phyloP scores from a whole-genome alignment of 495 filamentous ascomycete species.

The Talaromyces trachyspermus region DNA sequence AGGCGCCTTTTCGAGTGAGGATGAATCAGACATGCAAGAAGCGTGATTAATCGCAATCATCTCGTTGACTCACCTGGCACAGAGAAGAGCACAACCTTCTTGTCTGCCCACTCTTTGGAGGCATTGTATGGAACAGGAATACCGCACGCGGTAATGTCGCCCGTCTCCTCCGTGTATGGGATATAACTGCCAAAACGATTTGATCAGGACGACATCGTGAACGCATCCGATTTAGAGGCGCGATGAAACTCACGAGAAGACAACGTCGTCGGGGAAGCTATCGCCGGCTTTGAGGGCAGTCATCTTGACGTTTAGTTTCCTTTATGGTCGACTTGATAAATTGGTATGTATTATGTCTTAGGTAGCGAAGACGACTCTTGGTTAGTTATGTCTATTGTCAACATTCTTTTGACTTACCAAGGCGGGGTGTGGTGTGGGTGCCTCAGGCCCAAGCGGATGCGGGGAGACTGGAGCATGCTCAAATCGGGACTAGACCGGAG shows the following conservation, averaged over 20 bases:
- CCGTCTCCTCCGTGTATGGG: constrained; percentile 57
- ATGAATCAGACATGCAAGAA: not conserved
- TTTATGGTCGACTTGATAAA: not conserved
- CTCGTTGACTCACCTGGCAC: constrained; percentile 55
- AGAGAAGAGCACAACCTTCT: constrained; percentile 84
- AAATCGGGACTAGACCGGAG: no score
- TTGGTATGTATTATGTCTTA: not conserved
- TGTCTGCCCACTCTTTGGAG: constrained; percentile 73
- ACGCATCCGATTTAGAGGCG: not conserved
- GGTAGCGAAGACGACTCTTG: no score
- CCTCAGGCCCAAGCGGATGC: no score
- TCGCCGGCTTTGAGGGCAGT: constrained; percentile 69
- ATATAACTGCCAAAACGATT: constrained; percentile 47
- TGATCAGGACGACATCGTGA: constrained; percentile 7
- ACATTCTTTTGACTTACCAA: no score
- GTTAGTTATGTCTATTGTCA: no score
- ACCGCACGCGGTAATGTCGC: constrained; percentile 64
- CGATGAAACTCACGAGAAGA: constrained; percentile 51
- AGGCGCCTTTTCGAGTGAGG: constrained; percentile 52
- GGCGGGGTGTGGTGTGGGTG: no score
- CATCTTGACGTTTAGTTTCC: no score
- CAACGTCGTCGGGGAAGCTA: constrained; percentile 68
- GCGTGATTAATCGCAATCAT: not conserved
- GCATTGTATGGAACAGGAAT: constrained; percentile 71
- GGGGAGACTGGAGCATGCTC: no score